phyloP scores from a whole-genome alignment of 345 rosid species.

The Bruguiera sexangula region DNA sequence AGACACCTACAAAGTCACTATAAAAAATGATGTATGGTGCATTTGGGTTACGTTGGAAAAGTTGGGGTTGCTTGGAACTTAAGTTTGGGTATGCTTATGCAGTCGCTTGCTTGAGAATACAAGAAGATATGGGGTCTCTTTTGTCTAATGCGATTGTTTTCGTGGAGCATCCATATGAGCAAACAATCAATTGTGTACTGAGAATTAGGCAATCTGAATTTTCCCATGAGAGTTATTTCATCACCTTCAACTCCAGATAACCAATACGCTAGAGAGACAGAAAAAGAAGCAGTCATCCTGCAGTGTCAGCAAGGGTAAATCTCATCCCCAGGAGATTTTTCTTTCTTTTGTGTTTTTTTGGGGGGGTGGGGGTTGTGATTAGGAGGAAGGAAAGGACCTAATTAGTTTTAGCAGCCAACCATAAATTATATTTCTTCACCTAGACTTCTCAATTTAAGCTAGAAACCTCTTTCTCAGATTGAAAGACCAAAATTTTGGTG shows the following conservation, averaged over 20 bases:
- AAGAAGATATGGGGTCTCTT: conserved; percentile 31
- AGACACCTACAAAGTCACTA: conserved; percentile 28
- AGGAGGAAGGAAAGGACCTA: not conserved
- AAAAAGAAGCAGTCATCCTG: conserved; percentile 57
- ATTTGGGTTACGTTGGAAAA: not conserved
- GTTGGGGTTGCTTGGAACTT: conserved; percentile 53
- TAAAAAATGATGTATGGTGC: not conserved
- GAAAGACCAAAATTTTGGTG: no score
- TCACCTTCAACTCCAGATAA: conserved; percentile 21
- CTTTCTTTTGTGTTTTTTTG: not conserved
- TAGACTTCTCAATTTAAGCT: conserved; percentile 39
- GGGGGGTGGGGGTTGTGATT: no score
- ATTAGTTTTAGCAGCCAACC: conserved; percentile 12
- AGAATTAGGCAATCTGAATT: conserved; percentile 54
- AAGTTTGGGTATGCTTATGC: conserved; percentile 41
- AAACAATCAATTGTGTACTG: conserved; percentile 48
- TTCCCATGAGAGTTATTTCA: conserved; percentile 15
- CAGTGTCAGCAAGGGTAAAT: conserved; percentile 57
- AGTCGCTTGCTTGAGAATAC: conserved; percentile 34
- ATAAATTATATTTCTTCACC: conserved; percentile 38
- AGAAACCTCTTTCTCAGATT: not conserved
- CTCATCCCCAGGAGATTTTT: not conserved
- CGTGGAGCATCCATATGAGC: conserved; percentile 17
- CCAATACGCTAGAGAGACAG: no score
- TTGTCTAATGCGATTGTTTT: conserved; percentile 24